phyloP scores from a whole-genome alignment of 148 eudicot species.

The Amaranthus hypochondriacus region DNA sequence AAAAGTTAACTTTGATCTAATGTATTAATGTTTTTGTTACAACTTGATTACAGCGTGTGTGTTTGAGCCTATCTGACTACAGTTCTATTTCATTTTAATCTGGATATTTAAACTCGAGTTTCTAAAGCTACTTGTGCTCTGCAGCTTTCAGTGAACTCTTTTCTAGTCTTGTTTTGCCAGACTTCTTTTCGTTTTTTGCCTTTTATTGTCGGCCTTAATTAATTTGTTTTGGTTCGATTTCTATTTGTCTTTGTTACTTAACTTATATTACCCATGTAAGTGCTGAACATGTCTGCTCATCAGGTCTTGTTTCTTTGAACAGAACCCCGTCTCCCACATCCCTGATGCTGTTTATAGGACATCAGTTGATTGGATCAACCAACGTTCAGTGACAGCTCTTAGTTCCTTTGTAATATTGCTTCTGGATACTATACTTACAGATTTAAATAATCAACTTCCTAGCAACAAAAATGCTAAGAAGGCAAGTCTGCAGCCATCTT shows the following conservation, averaged over 20 bases:
- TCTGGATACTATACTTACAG: conserved; percentile 58
- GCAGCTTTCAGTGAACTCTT: no score
- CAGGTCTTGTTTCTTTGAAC: conserved; percentile 15
- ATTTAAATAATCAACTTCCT: conserved; percentile 44
- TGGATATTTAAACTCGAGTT: no score
- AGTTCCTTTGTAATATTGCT: conserved; percentile 51
- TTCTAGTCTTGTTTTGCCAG: no score
- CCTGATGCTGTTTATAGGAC: conserved; percentile 67
- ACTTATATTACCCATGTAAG: background rate
- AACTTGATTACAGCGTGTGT: no score
- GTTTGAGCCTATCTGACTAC: no score
- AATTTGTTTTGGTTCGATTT: background rate
- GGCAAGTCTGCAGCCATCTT: conserved; percentile 48
- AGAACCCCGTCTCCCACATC: conserved; percentile 63
- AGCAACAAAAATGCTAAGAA: conserved; percentile 58
- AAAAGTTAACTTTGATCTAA: no score
- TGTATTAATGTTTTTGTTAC: no score
- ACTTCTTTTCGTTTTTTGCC: background rate
- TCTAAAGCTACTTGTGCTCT: no score
- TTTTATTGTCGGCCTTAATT: background rate
- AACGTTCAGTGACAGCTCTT: conserved; percentile 49
- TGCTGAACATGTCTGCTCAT: conserved; percentile 1
- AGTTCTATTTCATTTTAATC: no score
- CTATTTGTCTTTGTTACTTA: background rate
- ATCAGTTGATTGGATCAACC: conserved; percentile 72